phyloP scores from a whole-genome alignment of 2,329 filamentous ascomycete species.

The Ophiostoma ulmi region DNA sequence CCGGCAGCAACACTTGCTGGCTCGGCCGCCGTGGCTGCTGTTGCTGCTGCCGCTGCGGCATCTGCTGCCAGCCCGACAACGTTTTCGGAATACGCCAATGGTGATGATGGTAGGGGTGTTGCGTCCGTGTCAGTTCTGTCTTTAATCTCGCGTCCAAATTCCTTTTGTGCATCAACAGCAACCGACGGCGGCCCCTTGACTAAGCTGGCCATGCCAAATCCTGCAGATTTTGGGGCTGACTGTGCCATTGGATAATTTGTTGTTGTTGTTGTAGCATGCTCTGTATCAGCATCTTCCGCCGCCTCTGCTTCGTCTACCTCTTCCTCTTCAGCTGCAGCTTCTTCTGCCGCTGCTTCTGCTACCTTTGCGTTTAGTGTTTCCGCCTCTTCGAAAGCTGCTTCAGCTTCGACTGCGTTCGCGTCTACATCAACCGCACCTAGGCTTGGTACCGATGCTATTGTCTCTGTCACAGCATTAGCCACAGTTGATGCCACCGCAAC shows the following conservation, averaged over 20 bases:
- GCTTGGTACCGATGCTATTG: conserved; percentile 1
- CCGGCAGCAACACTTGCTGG: conserved; percentile 2
- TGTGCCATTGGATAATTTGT: not conserved
- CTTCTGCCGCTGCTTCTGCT: not conserved
- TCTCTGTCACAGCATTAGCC: conserved; percentile 1
- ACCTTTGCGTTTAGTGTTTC: not conserved
- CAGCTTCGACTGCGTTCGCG: not conserved
- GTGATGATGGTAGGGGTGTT: not conserved
- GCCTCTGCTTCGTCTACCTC: not conserved
- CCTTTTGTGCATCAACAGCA: conserved; percentile 7
- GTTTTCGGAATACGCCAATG: not conserved
- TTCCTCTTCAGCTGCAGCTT: not conserved
- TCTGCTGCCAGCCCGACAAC: conserved; percentile 14
- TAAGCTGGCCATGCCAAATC: not conserved
- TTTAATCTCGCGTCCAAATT: not conserved
- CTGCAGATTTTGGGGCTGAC: not conserved
- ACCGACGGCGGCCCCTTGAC: not conserved
- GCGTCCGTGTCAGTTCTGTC: not conserved
- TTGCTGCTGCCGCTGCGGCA: conserved; percentile 6
- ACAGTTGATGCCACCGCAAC: not conserved
- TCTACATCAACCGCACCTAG: conserved; percentile 28
- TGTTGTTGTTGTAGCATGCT: not conserved
- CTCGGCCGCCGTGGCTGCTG: conserved; percentile 17
- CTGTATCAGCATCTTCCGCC: not conserved
- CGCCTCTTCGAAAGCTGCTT: not conserved